Evolutionary conservation across 75 land plant genomes (phyloP).

Genomic region (Adiantum capillusveneris): DNA sequence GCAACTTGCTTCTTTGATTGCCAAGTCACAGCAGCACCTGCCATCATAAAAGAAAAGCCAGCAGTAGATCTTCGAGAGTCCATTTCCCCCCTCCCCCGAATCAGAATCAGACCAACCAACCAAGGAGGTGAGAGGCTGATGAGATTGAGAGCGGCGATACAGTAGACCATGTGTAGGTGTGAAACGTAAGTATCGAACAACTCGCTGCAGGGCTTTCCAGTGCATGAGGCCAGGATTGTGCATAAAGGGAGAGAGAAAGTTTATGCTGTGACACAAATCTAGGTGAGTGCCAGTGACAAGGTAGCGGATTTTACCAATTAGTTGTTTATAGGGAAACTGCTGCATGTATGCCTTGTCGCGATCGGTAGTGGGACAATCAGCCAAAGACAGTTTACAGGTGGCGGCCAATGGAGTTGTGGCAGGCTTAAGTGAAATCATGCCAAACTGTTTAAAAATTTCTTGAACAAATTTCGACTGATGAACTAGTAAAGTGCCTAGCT

Average conservation of each 20-base stretch:
- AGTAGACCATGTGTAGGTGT: no score
- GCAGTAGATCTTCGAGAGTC: conserved; percentile 7
- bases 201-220: conserved; percentile 8
- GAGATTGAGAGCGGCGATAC: background rate
- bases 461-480: conserved; percentile 25
- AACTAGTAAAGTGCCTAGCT: conserved; percentile 9
- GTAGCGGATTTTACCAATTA: conserved; percentile 7
- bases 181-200: conserved; percentile 21
- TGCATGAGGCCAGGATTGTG: conserved; percentile 11
- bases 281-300: conserved; percentile 2
- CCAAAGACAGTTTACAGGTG: conserved; percentile 6
- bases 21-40: conserved; percentile 7
- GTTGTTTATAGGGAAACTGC: conserved; percentile 20
- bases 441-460: conserved; percentile 14
- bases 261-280: conserved; percentile 1
- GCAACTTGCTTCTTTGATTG: conserved; percentile 3
- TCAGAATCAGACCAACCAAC: conserved; percentile 1
- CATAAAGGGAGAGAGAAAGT: conserved; percentile 9
- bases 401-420: conserved; percentile 5
- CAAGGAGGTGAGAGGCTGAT: background rate
- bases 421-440: conserved; percentile 8
- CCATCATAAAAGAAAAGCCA: background rate
- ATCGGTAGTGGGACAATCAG: conserved; percentile 11
- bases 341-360: conserved; percentile 11
- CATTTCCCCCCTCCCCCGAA: background rate